These are phyloP conservation scores for Rhodosporidiobolus sp. DNA, from an alignment of 768 basidiomycete genomes.

Conservation along the genomic window DNA sequence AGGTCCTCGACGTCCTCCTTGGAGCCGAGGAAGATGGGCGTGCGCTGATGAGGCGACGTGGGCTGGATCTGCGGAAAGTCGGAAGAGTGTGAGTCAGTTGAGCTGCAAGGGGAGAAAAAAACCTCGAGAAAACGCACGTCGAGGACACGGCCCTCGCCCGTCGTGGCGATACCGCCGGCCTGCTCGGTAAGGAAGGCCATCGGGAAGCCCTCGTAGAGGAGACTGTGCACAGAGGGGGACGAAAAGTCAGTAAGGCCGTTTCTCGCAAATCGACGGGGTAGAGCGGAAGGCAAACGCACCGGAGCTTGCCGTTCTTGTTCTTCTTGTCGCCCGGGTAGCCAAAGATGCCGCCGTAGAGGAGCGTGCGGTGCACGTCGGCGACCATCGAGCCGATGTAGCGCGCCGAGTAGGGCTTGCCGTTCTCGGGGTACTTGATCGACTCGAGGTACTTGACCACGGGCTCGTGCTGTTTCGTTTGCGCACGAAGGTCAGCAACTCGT, in stretches of 20 bases:
- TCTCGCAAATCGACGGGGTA: too few relatives aligned
- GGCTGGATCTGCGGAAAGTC: slow-evolving; percentile 59
- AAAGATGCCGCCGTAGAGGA: slow-evolving; percentile 97
- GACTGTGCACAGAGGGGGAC: too few relatives aligned
- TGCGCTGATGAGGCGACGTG: slow-evolving; percentile 82
- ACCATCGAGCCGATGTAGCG: slow-evolving; percentile 88
- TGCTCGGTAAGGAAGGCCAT: slow-evolving; percentile 49
- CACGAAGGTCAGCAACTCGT: too few relatives aligned
- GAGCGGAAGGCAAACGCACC: too few relatives aligned
- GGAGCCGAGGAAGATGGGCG: slow-evolving; percentile 88
- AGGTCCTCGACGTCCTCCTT: slow-evolving; percentile 89
- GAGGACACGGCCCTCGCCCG: slow-evolving; percentile 86
- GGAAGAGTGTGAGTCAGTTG: too few relatives aligned
- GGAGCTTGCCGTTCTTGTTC: slow-evolving; percentile 89
- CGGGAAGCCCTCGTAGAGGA: slow-evolving; percentile 98
- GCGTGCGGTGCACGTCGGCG: slow-evolving; percentile 92
- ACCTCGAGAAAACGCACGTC: slow-evolving; percentile 51
- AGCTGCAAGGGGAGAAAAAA: too few relatives aligned
- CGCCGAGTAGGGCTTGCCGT: slow-evolving; percentile 72
- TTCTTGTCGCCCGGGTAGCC: slow-evolving; percentile 97
- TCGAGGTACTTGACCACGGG: slow-evolving; percentile 76
- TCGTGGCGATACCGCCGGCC: slow-evolving; percentile 96
- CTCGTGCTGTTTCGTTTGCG: slow-evolving; percentile 50
- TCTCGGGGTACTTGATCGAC: slow-evolving; percentile 82
- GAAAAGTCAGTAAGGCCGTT: too few relatives aligned